These are phyloP conservation scores for Chrysopogon serrulatus DNA, from an alignment of 176 grass and related monocot genomes.

Conservation along the genomic window DNA sequence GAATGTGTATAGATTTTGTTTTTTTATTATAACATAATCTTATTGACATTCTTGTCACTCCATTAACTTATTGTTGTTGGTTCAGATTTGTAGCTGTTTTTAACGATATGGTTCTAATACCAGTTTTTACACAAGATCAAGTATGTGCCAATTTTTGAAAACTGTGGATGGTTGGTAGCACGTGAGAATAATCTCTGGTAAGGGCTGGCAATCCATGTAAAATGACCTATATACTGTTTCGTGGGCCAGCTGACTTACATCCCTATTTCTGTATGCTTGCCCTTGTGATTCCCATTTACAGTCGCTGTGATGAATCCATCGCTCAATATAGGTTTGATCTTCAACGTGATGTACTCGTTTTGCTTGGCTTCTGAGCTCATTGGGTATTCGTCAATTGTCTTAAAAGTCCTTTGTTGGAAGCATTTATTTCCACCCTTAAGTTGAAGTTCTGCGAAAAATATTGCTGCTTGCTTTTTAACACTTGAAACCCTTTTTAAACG, in stretches of 20 bases:
- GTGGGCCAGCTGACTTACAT: no score
- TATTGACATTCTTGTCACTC: not conserved
- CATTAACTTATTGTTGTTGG: not conserved
- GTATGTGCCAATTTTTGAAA: not conserved
- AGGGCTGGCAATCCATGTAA: no score
- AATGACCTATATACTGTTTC: not conserved
- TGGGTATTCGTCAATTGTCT: not conserved
- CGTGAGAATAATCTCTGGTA: not conserved
- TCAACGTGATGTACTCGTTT: not conserved
- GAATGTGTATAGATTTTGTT: constrained; percentile 4
- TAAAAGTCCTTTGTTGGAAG: not conserved
- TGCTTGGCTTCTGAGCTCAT: not conserved
- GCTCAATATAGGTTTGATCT: not conserved
- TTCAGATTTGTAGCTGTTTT: not conserved
- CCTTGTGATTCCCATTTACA: not conserved
- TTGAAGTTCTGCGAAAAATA: not conserved
- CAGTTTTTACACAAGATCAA: not conserved
- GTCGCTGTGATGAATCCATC: not conserved
- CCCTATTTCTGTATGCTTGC: not conserved
- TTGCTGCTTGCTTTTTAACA: not conserved
- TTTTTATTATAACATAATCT: not conserved
- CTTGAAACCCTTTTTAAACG: not conserved
- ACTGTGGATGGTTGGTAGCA: not conserved
- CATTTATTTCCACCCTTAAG: not conserved
- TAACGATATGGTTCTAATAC: not conserved